Evolutionary conservation across 331 rosid genomes (phyloP), one percentile per base, ranked within the genome.

Genomic region (Malus hybrid): DNA sequence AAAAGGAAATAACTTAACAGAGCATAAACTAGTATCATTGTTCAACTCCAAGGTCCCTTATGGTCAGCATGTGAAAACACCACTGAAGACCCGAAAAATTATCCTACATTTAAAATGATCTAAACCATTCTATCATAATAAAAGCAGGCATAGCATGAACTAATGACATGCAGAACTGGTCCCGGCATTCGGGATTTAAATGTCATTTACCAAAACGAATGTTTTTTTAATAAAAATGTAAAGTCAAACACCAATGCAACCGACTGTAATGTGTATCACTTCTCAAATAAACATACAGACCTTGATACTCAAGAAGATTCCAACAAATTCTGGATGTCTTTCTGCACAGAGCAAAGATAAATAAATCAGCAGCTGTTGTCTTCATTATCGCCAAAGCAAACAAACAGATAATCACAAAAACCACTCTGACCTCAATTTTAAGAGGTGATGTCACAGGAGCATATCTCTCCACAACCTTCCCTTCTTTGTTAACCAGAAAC

Each of bases 371-470:
- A 63, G 76, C 42, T 1, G 55, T 9, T 28, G 50, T 16, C 36
- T 33, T 20, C 56, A 55, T 14, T 18, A 53, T 53, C 4, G 1
- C n/a, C 58, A 53, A 53, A 53, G 48, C 48, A 42, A 42, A 42
- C 48, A 42, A 42, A 42, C 48, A 42, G 14, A 42, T 10, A 3
- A 42, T 56, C 48, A 34, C 30, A n/a, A 75, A 39, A 57, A 62
- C 3, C 18, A 62, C 6, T 64, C 82, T 64, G 73, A 93, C 98
- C 98, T 91, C 93, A 53, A 93, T 87, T 83, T 93, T 88, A 56
- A 86, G 77, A 81, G 98, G 97, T 33, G 93, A 50, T 19, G 98
- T 91, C 72, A 90, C 90, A 8, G 96, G 98, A 77, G 97, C 96
- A 86, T 88, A 93, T 91, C 98, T 84, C 28, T 86, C 89, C 57